Percentiles rank a stretch among this genome's conserved stretches.
phyloP scores from a whole-genome alignment of 1,284 basidiomycete genomes.

The Papiliotrema terrestris region DNA sequence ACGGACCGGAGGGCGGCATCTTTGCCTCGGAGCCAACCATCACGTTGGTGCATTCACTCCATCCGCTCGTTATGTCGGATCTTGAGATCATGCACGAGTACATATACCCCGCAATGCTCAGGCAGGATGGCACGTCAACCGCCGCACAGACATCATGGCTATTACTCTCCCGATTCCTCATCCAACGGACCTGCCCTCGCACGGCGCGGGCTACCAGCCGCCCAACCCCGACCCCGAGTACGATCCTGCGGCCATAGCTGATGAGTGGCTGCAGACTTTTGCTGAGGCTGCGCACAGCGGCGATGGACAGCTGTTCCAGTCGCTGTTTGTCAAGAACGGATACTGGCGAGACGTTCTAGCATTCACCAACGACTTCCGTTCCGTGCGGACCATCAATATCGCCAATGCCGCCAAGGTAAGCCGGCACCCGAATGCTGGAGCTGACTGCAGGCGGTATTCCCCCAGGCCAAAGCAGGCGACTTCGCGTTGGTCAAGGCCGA shows the following conservation, averaged over 20 bases:
- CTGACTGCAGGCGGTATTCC: conserved; percentile 44
- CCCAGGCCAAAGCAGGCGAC: conserved; percentile 43
- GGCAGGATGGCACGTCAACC: too few relatives aligned
- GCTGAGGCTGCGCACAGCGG: conserved; percentile 15
- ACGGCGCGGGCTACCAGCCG: conserved; percentile 23
- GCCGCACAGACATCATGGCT: not conserved
- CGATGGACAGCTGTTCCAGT: conserved; percentile 21
- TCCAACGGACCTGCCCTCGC: conserved; percentile 23
- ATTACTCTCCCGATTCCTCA: conserved; percentile 4
- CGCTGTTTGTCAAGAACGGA: conserved; percentile 28
- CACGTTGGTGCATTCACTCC: too few relatives aligned
- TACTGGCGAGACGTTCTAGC: conserved; percentile 36
- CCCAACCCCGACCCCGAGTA: conserved; percentile 14
- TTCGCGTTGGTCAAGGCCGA: conserved; percentile 51
- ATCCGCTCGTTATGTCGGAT: too few relatives aligned
- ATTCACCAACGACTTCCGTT: conserved; percentile 34
- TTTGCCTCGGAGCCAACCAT: too few relatives aligned
- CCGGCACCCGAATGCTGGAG: not conserved
- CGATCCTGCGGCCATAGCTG: conserved; percentile 17
- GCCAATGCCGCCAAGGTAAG: conserved; percentile 29
- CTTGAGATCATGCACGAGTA: too few relatives aligned
- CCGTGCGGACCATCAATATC: conserved; percentile 24
- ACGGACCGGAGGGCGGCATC: too few relatives aligned
- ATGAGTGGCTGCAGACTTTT: conserved; percentile 23
- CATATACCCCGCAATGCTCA: not conserved